Conservation (phyloP, 1,139 yeast genomes). For the Diutina rugosa region DNA sequence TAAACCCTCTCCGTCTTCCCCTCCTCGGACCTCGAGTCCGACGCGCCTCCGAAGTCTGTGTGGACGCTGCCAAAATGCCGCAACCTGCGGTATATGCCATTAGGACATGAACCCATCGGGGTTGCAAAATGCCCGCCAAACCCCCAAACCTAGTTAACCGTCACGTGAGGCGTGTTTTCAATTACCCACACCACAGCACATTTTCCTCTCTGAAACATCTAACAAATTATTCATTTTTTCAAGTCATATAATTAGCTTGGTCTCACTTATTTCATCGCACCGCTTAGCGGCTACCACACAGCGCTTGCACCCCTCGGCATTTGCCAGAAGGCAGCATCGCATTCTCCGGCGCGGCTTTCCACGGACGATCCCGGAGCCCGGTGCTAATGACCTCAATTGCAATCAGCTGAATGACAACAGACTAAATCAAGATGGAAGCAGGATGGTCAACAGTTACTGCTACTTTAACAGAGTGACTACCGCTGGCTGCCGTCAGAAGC, state of each 20-base stretch:
- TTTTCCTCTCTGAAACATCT: background rate
- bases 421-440: no score
- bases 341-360: background rate
- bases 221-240: no score
- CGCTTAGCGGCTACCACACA: background rate
- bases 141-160: background rate
- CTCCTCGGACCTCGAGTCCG: background rate
- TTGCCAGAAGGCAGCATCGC: background rate
- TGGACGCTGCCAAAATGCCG: background rate
- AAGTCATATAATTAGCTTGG: no score
- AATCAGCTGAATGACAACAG: no score
- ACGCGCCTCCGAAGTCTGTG: background rate
- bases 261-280: background rate
- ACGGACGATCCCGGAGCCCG: background rate
- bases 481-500: background rate
- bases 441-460: no score
- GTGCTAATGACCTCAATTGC: no score
- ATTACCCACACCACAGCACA: background rate
- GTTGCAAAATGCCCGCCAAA: background rate
- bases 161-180: background rate
- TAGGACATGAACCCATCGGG: background rate
- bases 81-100: background rate
- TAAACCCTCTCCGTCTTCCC: background rate
- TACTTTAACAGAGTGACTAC: background rate
- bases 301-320: background rate